Evolutionary conservation across 2,329 filamentous ascomycete species (phyloP).

Genomic region (Clarireedia paspali): DNA sequence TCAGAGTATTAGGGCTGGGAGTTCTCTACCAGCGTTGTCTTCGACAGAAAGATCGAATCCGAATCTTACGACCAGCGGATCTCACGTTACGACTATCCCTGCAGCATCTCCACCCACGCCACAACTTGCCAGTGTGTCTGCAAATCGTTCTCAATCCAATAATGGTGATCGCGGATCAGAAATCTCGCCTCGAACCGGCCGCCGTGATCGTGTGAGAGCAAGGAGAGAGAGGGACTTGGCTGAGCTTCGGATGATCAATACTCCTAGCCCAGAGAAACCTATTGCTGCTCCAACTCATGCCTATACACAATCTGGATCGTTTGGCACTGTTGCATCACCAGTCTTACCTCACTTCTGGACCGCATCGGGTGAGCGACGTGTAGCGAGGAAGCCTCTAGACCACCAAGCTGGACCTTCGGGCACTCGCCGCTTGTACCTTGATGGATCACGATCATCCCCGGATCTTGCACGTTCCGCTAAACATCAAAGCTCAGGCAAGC

Average conservation of each 20-base stretch:
- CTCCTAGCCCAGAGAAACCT: too few species aligned
- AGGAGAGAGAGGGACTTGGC: constrained; percentile 23
- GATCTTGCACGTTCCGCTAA: not conserved
- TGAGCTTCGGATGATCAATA: not conserved
- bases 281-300: too few species aligned
- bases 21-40: not conserved
- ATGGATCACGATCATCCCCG: not conserved
- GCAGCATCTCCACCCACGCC: not conserved
- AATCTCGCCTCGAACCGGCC: constrained; percentile 3
- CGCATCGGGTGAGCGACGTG: too few species aligned
- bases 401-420: not conserved
- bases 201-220: constrained; percentile 20
- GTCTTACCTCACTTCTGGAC: too few species aligned
- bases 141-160: not conserved
- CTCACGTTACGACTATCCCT: not conserved
- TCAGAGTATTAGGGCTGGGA: not conserved
- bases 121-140: not conserved
- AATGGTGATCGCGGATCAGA: not conserved
- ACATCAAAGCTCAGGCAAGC: too few species aligned
- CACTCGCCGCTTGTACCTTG: not conserved
- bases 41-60: not conserved
- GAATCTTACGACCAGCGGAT: not conserved
- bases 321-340: too few species aligned
- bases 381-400: too few species aligned
- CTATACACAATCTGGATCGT: too few species aligned